These are phyloP conservation scores for Anthracocystis walkeri DNA, from an alignment of 1,284 basidiomycete species.

Conservation along the genomic window DNA sequence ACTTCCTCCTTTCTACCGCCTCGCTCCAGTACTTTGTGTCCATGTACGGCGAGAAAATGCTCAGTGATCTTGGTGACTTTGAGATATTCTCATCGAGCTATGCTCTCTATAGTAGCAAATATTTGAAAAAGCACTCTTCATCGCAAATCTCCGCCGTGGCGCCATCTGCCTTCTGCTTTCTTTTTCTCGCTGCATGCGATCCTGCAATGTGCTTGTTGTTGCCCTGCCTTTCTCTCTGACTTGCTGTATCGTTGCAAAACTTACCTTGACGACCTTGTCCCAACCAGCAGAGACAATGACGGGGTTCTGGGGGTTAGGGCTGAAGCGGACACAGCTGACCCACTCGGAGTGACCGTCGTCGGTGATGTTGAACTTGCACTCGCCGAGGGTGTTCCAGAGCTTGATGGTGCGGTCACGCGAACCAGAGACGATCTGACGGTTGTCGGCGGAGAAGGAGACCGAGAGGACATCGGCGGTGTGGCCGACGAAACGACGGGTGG, in stretches of 20 bases:
- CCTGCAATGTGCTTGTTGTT: neutral
- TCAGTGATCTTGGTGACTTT: conserved; percentile 84
- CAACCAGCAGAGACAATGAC: conserved; percentile 99
- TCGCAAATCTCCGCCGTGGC: conserved; percentile 64
- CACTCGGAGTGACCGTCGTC: conserved; percentile 85
- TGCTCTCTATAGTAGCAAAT: conserved; percentile 86
- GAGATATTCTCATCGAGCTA: conserved; percentile 77
- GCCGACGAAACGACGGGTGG: conserved; percentile 84
- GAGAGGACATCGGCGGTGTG: conserved; percentile 98
- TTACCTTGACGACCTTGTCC: conserved; percentile 99
- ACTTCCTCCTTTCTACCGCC: neutral
- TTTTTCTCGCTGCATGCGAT: conserved; percentile 69
- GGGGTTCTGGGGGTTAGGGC: conserved; percentile 96
- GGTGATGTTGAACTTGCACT: conserved; percentile 99
- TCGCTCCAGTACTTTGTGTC: neutral
- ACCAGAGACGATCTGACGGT: conserved; percentile 92
- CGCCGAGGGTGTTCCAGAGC: conserved; percentile 99
- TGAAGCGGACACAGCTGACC: conserved; percentile 99
- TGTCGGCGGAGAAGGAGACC: conserved; percentile 69
- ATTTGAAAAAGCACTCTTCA: conserved; percentile 71
- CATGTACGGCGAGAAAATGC: conserved; percentile 56
- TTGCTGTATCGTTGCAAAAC: conserved; percentile 61
- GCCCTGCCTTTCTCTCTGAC: conserved; percentile 4
- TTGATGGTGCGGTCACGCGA: conserved; percentile 97
- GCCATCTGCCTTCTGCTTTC: neutral